These are phyloP conservation scores for Lasiosphaeria hispida DNA, from an alignment of 495 filamentous ascomycete species.

Conservation along the genomic window DNA sequence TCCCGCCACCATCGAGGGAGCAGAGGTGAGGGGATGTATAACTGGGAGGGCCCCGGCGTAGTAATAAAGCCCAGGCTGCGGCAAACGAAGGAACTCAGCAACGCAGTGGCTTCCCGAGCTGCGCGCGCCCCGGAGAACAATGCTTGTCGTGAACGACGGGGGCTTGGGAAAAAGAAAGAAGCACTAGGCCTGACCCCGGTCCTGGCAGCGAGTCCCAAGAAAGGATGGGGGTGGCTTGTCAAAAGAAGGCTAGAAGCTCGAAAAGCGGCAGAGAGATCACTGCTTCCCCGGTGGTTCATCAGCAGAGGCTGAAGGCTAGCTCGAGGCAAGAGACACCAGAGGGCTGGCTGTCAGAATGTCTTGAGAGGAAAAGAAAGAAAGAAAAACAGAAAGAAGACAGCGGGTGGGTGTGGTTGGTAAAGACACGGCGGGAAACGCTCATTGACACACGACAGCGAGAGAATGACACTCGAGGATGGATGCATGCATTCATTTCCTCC, in stretches of 20 bases:
- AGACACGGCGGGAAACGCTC: not conserved
- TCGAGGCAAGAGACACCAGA: not conserved
- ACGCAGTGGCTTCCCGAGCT: not conserved
- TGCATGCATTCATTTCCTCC: not conserved
- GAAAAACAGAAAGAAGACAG: not conserved
- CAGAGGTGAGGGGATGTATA: not conserved
- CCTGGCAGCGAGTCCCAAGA: constrained; percentile 4
- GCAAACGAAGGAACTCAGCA: too few species aligned
- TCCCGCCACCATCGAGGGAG: not conserved
- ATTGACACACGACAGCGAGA: not conserved
- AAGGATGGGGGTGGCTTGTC: constrained; percentile 3
- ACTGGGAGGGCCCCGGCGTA: not conserved
- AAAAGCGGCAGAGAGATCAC: not conserved
- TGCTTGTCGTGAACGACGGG: not conserved
- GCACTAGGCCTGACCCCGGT: not conserved
- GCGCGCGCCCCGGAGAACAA: not conserved
- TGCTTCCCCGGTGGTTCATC: not conserved
- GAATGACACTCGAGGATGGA: not conserved
- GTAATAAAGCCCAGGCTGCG: not conserved
- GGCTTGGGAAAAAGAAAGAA: constrained; percentile 5
- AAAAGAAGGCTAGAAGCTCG: not conserved
- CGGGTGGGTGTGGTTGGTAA: not conserved
- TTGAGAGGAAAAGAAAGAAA: not conserved
- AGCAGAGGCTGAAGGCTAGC: not conserved
- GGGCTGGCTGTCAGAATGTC: not conserved